Conservation (phyloP, 495 filamentous ascomycete species). For the Neurospora cerealis region DNA sequence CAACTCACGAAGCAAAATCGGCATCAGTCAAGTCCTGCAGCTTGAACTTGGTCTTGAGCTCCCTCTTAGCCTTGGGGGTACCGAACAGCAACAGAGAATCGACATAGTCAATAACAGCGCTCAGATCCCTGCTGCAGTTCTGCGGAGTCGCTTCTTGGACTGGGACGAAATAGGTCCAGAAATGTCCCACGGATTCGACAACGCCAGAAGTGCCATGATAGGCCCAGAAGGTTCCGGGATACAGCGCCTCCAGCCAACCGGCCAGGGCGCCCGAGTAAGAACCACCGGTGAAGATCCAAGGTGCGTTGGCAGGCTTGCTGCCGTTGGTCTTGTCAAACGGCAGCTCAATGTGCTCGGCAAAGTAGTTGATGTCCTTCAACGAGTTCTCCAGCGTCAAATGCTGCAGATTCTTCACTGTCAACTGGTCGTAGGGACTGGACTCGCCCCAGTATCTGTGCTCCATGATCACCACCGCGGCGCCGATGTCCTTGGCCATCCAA, state of each 20-base stretch:
- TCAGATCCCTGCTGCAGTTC: slow-evolving; percentile 54
- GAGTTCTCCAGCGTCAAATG: slow-evolving; percentile 54
- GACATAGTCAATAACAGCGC: slow-evolving; percentile 45
- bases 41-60: slow-evolving; percentile 49
- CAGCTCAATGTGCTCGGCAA: slow-evolving; percentile 47
- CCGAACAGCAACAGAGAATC: slow-evolving; percentile 38
- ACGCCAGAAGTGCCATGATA: slow-evolving; percentile 54
- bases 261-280: slow-evolving; percentile 57
- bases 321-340: slow-evolving; percentile 46
- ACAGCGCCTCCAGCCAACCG: slow-evolving; percentile 49
- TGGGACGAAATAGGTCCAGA: slow-evolving; percentile 59
- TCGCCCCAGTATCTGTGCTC: slow-evolving; percentile 56
- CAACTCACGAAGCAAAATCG: slow-evolving; percentile 46
- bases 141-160: slow-evolving; percentile 49
- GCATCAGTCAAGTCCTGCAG: slow-evolving; percentile 43
- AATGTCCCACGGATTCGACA: slow-evolving; percentile 53
- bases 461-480: slow-evolving; percentile 46
- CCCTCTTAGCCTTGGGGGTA: slow-evolving; percentile 31
- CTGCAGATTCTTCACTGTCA: slow-evolving; percentile 48
- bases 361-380: slow-evolving; percentile 51
- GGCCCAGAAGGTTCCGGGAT: slow-evolving; percentile 58
- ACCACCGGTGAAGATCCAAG: slow-evolving; percentile 55
- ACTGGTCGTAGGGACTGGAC: slow-evolving; percentile 46
- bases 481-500: slow-evolving; percentile 40
- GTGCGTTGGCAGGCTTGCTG: slow-evolving; percentile 44